Evolutionary conservation across 225 moss, liverwort and hornwort species (phyloP).

Genomic region (Marchantia polymorpha): DNA sequence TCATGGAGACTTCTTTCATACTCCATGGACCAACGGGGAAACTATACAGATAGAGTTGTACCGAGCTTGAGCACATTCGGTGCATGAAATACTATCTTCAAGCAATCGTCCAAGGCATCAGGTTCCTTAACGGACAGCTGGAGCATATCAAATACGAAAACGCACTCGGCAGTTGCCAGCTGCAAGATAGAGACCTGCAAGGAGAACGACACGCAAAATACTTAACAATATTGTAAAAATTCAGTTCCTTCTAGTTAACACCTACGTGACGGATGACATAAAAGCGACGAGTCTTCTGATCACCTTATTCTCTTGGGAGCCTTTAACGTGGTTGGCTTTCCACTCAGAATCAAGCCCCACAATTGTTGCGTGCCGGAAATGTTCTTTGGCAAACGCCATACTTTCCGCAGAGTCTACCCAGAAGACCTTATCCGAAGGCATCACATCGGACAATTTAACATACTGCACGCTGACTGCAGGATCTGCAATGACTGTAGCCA

Average conservation of each 20-base stretch:
- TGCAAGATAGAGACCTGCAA: conserved; percentile 32
- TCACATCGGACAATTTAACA: conserved; percentile 23
- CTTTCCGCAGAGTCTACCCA: conserved; percentile 28
- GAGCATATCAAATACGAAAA: conserved; percentile 30
- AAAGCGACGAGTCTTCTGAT: not conserved
- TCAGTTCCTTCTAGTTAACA: not conserved
- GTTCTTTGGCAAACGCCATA: conserved; percentile 28
- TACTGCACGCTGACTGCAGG: conserved; percentile 14
- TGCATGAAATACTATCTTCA: conserved; percentile 31
- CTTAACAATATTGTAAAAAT: not conserved
- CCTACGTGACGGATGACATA: not conserved
- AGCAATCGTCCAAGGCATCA: conserved; percentile 25
- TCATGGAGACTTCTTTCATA: not conserved
- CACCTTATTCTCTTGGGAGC: conserved; percentile 31
- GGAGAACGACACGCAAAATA: not conserved
- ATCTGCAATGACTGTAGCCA: conserved; percentile 17
- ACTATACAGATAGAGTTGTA: not conserved
- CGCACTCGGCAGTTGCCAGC: conserved; percentile 25
- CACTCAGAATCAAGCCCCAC: conserved; percentile 32
- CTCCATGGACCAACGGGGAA: not conserved
- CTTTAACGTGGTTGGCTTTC: conserved; percentile 34
- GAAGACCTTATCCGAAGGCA: conserved; percentile 25
- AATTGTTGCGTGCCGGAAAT: conserved; percentile 10
- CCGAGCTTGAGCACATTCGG: conserved; percentile 32
- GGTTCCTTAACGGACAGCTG: conserved; percentile 16